A percentile compares a stretch with the other conserved stretches of the same genome.
phyloP scores from a whole-genome alignment of 768 basidiomycete genomes.

The Lactarius psammicola region DNA sequence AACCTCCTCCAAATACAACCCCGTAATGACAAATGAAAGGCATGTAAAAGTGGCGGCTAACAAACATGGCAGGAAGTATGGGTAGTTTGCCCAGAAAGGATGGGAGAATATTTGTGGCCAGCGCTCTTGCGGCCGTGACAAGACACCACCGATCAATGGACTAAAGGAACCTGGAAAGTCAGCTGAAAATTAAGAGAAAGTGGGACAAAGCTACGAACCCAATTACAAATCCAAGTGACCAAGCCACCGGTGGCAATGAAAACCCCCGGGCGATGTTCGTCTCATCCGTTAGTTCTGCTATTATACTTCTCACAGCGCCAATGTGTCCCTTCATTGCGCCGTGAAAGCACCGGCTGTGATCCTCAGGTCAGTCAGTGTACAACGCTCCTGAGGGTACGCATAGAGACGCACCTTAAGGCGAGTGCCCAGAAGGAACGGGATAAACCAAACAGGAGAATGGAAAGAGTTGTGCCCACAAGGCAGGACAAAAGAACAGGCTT shows the following conservation, averaged over 20 bases:
- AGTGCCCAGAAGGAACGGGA: not conserved
- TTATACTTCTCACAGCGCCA: not conserved
- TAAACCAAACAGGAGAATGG: not conserved
- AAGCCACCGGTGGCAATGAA: not conserved
- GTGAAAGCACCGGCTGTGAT: not conserved
- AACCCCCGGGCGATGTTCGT: not conserved
- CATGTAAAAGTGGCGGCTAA: not conserved
- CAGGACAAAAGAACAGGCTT: not conserved
- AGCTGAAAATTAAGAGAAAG: not conserved
- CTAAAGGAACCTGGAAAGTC: not conserved
- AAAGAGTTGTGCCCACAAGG: not conserved
- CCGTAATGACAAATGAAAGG: not conserved
- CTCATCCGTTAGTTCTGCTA: not conserved
- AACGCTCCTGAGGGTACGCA: not conserved
- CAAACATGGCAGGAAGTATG: slow-evolving; percentile 31
- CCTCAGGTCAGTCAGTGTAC: not conserved
- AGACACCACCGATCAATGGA: slow-evolving; percentile 28
- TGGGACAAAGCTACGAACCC: slow-evolving; percentile 15
- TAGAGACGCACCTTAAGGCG: not conserved
- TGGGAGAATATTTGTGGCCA: slow-evolving; percentile 24
- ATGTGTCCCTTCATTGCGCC: not conserved
- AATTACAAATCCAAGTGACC: not conserved
- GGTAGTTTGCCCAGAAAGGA: slow-evolving; percentile 30
- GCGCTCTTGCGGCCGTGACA: slow-evolving; percentile 30
- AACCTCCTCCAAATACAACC: slow-evolving; percentile 4